phyloP scores from a whole-genome alignment of 169 alveolate species.

The Plasmodium knowlesi region DNA sequence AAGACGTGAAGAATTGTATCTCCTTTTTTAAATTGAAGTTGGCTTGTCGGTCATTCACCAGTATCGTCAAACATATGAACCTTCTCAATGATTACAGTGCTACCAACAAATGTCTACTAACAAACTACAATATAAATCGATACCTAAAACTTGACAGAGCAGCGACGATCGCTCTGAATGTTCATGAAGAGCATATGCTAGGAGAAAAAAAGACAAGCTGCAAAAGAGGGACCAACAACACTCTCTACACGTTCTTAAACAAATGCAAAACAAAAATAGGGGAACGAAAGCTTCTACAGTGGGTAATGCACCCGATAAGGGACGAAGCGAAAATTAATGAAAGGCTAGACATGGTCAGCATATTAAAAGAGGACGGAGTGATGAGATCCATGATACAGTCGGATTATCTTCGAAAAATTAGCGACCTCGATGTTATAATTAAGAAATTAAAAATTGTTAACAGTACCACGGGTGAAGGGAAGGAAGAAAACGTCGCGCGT shows the following conservation, averaged over 20 bases:
- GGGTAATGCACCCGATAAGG: slow-evolving; percentile 97
- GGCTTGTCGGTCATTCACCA: slow-evolving; percentile 76
- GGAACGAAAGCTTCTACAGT: slow-evolving; percentile 89
- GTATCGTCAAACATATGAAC: slow-evolving; percentile 76
- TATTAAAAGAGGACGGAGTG: slow-evolving; percentile 81
- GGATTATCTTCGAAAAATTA: slow-evolving; percentile 85
- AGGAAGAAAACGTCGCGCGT: background rate
- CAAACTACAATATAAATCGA: slow-evolving; percentile 76
- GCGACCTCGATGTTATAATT: slow-evolving; percentile 82
- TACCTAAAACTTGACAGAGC: slow-evolving; percentile 84
- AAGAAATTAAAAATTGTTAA: slow-evolving; percentile 79
- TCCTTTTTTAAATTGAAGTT: slow-evolving; percentile 67
- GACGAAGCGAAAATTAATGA: slow-evolving; percentile 89
- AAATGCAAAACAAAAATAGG: slow-evolving; percentile 96
- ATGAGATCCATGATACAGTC: slow-evolving; percentile 82
- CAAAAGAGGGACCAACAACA: slow-evolving; percentile 20
- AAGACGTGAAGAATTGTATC: slow-evolving; percentile 76
- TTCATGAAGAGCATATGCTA: slow-evolving; percentile 34
- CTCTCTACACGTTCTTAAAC: slow-evolving; percentile 90
- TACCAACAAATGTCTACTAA: slow-evolving; percentile 76
- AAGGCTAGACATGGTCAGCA: slow-evolving; percentile 96
- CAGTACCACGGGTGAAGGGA: background rate
- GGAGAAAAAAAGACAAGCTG: background rate
- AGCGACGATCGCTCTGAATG: slow-evolving; percentile 80
- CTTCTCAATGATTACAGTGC: slow-evolving; percentile 75